phyloP scores from a whole-genome alignment of 2,329 filamentous ascomycete genomes.

The Cladobotryum mycophilum region DNA sequence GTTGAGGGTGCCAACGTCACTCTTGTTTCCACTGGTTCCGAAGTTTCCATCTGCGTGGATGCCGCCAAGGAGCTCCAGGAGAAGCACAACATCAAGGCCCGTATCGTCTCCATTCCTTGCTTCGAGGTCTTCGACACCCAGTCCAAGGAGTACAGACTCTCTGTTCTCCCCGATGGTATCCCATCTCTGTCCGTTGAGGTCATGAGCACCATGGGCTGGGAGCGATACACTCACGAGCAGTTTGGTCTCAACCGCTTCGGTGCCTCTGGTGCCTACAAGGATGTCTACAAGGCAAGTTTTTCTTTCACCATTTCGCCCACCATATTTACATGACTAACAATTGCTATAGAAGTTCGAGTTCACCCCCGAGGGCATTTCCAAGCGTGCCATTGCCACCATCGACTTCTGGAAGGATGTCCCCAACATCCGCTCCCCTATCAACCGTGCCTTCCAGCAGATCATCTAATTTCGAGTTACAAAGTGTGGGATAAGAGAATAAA shows the following conservation, averaged over 20 bases:
- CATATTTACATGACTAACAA: slow-evolving; percentile 29
- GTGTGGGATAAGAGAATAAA: slow-evolving; percentile 6
- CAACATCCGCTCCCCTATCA: slow-evolving; percentile 89
- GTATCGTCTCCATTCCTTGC: slow-evolving; percentile 93
- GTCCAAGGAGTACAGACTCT: slow-evolving; percentile 89
- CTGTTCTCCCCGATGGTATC: slow-evolving; percentile 88
- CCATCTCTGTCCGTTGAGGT: slow-evolving; percentile 91
- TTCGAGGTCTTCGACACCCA: slow-evolving; percentile 95
- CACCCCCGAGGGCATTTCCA: slow-evolving; percentile 91
- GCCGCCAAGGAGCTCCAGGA: slow-evolving; percentile 86
- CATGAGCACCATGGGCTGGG: slow-evolving; percentile 96
- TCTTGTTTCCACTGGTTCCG: slow-evolving; percentile 89
- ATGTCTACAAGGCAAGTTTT: slow-evolving; percentile 78
- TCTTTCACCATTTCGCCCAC: not conserved
- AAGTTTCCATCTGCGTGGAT: slow-evolving; percentile 90
- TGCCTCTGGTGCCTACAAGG: slow-evolving; percentile 94
- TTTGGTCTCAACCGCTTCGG: slow-evolving; percentile 99
- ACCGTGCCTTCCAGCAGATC: slow-evolving; percentile 96
- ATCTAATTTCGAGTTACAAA: slow-evolving; percentile 52
- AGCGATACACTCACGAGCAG: slow-evolving; percentile 98
- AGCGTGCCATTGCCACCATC: slow-evolving; percentile 86
- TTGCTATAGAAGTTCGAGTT: slow-evolving; percentile 88
- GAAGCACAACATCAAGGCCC: slow-evolving; percentile 78
- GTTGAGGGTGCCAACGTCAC: slow-evolving; percentile 78
- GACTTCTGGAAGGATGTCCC: slow-evolving; percentile 95